Percentiles rank a stretch among this genome's conserved stretches.
These are phyloP conservation scores for Trametes punicea DNA, from an alignment of 768 basidiomycete species.

Conservation along the genomic window DNA sequence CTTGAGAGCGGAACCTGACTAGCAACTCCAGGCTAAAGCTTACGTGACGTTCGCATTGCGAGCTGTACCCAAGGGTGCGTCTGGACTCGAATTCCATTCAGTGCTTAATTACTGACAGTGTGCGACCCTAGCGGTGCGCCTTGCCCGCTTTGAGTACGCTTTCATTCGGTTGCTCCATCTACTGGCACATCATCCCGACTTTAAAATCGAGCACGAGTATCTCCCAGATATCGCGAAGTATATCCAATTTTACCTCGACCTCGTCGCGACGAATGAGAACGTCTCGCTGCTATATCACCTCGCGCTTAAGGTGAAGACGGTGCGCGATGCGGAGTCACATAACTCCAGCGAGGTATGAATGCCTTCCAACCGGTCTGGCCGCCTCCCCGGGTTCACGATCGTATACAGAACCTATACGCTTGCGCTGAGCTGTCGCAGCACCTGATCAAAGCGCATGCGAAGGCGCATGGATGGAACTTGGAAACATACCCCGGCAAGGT, in stretches of 20 bases:
- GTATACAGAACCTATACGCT: slow-evolving; percentile 74
- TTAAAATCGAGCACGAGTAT: slow-evolving; percentile 61
- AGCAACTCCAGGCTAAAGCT: slow-evolving; percentile 44
- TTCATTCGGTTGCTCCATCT: slow-evolving; percentile 86
- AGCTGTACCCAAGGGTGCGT: slow-evolving; percentile 44
- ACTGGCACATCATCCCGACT: slow-evolving; percentile 95
- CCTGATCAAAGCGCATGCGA: slow-evolving; percentile 68
- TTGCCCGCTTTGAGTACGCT: slow-evolving; percentile 74
- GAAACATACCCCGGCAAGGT: slow-evolving; percentile 79
- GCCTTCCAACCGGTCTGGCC: neutral
- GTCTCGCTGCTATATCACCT: slow-evolving; percentile 81
- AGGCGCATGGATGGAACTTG: slow-evolving; percentile 68
- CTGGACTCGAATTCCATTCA: neutral
- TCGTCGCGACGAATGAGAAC: slow-evolving; percentile 76
- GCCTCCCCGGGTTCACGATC: neutral
- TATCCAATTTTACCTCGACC: slow-evolving; percentile 82
- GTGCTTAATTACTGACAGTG: neutral
- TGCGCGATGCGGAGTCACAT: slow-evolving; percentile 72
- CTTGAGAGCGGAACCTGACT: slow-evolving; percentile 10
- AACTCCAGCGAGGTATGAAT: slow-evolving; percentile 61
- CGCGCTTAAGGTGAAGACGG: slow-evolving; percentile 80
- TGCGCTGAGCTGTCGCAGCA: slow-evolving; percentile 88
- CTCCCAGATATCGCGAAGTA: slow-evolving; percentile 85
- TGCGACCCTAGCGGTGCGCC: slow-evolving; percentile 41
- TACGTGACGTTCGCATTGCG: slow-evolving; percentile 52